Conservation (phyloP, 2,329 filamentous ascomycete genomes). For the Colletotrichum salicis region DNA sequence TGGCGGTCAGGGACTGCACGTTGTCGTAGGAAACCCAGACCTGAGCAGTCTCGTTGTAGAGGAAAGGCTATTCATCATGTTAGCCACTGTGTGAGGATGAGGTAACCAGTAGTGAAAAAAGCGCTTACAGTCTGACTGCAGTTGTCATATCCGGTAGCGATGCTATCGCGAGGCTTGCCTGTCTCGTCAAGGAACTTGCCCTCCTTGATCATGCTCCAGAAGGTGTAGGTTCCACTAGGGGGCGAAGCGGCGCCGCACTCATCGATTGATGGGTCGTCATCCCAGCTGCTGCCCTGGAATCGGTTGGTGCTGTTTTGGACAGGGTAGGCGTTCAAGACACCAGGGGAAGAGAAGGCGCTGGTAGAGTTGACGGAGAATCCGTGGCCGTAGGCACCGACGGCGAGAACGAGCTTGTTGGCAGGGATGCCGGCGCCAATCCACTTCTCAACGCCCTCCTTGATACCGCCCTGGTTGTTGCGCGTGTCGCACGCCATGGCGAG, state of each 20-base stretch:
- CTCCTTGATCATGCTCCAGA: slow-evolving; percentile 30
- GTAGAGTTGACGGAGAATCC: slow-evolving; percentile 33
- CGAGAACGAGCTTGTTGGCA: slow-evolving; percentile 29
- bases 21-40: slow-evolving; percentile 35
- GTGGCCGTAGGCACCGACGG: slow-evolving; percentile 30
- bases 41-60: slow-evolving; percentile 24
- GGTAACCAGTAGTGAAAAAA: background rate
- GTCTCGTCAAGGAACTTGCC: slow-evolving; percentile 26
- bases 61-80: slow-evolving; percentile 4
- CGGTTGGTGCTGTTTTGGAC: slow-evolving; percentile 31
- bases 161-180: slow-evolving; percentile 20
- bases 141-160: slow-evolving; percentile 24
- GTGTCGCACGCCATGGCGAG: slow-evolving; percentile 22
- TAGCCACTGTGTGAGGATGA: background rate
- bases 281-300: slow-evolving; percentile 35
- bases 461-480: slow-evolving; percentile 33
- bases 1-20: slow-evolving; percentile 13
- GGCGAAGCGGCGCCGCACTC: slow-evolving; percentile 29
- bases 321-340: slow-evolving; percentile 29
- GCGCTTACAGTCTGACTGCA: slow-evolving; percentile 29
- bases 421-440: slow-evolving; percentile 29
- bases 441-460: slow-evolving; percentile 29
- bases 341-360: slow-evolving; percentile 20
- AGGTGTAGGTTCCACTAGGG: slow-evolving; percentile 26
- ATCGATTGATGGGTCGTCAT: slow-evolving; percentile 29